phyloP scores from a whole-genome alignment of 768 basidiomycete genomes.

The Mycena vulgaris region DNA sequence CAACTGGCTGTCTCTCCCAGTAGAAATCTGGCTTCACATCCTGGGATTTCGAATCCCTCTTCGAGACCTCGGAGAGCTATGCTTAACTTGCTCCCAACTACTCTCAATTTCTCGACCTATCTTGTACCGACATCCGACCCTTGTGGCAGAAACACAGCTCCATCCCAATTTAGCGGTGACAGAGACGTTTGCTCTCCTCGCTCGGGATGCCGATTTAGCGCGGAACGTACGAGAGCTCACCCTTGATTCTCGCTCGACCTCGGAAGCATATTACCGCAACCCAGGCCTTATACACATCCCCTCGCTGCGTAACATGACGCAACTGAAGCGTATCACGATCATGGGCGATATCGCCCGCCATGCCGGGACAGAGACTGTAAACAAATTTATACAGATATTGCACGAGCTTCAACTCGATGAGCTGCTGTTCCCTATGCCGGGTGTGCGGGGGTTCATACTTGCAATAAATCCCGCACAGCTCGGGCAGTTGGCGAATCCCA shows the following conservation, averaged over 20 bases:
- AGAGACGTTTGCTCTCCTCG: conserved; percentile 26
- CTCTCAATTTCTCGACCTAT: conserved; percentile 20
- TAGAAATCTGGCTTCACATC: conserved; percentile 28
- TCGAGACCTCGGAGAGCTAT: conserved; percentile 15
- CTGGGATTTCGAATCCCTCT: neutral
- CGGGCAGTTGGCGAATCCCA: conserved; percentile 21
- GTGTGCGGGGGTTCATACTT: conserved; percentile 20
- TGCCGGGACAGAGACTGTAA: neutral
- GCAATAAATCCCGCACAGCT: conserved; percentile 2
- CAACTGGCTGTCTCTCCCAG: conserved; percentile 28
- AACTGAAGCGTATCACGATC: conserved; percentile 30
- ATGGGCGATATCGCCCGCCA: conserved; percentile 25
- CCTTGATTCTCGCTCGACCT: conserved; percentile 12
- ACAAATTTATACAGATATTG: conserved; percentile 20
- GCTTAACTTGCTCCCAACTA: conserved; percentile 24
- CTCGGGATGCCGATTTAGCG: conserved; percentile 21
- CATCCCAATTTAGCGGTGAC: neutral
- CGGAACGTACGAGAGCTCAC: conserved; percentile 23
- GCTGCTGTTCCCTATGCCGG: conserved; percentile 18
- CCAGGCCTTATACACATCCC: conserved; percentile 15
- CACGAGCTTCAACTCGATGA: conserved; percentile 27
- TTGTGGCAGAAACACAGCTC: neutral
- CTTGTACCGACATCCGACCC: conserved; percentile 7
- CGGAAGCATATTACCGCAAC: conserved; percentile 11
- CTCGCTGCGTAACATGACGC: conserved; percentile 25